Evolutionary conservation across 2,329 filamentous ascomycete species (phyloP).

Genomic region (Microascus cirrosus): DNA sequence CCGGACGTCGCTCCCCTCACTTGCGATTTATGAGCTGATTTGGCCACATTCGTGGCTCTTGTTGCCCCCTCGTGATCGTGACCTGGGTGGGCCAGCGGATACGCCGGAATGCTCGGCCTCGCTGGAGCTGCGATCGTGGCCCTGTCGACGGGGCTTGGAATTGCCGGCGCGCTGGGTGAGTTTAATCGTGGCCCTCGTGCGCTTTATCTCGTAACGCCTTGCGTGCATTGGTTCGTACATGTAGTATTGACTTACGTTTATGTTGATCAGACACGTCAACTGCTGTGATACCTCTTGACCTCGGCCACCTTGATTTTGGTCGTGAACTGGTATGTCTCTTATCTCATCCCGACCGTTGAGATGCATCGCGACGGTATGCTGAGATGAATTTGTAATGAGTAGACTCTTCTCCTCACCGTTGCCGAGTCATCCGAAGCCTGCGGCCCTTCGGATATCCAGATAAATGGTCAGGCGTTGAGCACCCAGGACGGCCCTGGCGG

Average conservation of each 20-base stretch:
- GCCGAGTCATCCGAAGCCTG: background rate
- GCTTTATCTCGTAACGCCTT: background rate
- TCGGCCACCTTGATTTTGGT: background rate
- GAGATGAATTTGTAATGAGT: background rate
- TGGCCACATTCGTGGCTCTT: background rate
- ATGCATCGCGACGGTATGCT: slow-evolving; percentile 1
- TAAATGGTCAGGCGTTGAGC: slow-evolving; percentile 31
- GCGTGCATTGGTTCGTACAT: too few species aligned
- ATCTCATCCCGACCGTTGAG: background rate
- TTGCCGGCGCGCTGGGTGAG: slow-evolving; percentile 3
- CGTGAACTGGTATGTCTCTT: slow-evolving; percentile 5
- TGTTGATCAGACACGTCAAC: slow-evolving; percentile 1
- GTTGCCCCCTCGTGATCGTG: background rate
- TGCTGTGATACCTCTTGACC: slow-evolving; percentile 4
- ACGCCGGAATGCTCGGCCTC: slow-evolving; percentile 3
- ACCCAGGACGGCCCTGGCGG: slow-evolving; percentile 27
- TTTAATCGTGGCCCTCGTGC: background rate
- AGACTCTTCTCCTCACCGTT: slow-evolving; percentile 4
- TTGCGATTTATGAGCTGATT: background rate
- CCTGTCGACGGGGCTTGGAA: background rate
- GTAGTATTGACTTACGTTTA: background rate
- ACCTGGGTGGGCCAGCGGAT: background rate
- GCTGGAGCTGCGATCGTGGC: background rate
- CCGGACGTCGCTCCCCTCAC: background rate
- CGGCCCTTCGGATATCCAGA: slow-evolving; percentile 25